Evolutionary conservation across 139 green algal genomes (phyloP).

Genomic region (Zygnema cylindricum): DNA sequence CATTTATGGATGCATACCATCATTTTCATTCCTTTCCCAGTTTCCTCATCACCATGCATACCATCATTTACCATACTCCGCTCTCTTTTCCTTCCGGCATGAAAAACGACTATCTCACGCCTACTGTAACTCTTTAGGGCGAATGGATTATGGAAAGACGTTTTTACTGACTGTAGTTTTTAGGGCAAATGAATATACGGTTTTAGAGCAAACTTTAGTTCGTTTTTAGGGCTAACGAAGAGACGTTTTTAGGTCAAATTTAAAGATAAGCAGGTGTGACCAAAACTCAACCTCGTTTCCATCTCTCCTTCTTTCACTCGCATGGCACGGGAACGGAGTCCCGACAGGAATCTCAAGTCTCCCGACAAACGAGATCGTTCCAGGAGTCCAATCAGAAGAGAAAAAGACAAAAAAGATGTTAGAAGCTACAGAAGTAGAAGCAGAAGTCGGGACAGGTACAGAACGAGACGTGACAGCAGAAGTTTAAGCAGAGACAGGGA

Average conservation of each 20-base stretch:
- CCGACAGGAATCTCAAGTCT: background rate
- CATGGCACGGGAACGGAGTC: background rate
- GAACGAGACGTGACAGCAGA: background rate
- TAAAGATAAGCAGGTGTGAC: background rate
- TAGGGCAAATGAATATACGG: background rate
- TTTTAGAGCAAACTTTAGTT: background rate
- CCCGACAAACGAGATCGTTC: background rate
- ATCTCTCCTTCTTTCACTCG: background rate
- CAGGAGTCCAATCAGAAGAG: background rate
- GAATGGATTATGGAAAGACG: too few species aligned
- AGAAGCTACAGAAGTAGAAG: background rate
- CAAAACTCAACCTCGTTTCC: background rate
- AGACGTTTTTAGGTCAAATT: background rate
- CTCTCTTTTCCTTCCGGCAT: too few species aligned
- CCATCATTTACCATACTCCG: too few species aligned
- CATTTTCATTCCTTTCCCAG: too few species aligned
- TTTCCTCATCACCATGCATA: too few species aligned
- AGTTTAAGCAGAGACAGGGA: conserved; percentile 28
- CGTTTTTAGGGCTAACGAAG: background rate
- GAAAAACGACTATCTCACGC: too few species aligned
- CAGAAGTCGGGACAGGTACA: conserved; percentile 15
- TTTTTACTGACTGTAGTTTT: background rate
- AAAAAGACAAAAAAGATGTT: background rate
- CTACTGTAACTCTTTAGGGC: too few species aligned
- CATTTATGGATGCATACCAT: too few species aligned